These are phyloP conservation scores for Lentinula lateritia DNA, from an alignment of 768 basidiomycete genomes.

Conservation along the genomic window DNA sequence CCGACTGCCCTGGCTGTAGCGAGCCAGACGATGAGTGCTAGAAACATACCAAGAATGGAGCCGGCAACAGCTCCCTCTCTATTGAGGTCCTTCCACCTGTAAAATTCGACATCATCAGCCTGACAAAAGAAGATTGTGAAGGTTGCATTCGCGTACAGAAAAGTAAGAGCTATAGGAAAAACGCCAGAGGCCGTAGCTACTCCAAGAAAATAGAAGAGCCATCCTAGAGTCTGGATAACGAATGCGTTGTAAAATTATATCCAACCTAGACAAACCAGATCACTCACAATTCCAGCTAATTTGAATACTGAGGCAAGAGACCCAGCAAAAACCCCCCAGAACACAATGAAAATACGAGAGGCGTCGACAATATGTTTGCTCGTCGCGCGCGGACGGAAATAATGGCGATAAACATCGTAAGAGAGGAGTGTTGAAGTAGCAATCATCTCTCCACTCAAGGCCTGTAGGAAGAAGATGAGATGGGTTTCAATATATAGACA, in stretches of 20 bases:
- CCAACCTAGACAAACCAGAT: not conserved
- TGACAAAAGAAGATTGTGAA: not conserved
- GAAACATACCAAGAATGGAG: constrained; percentile 18
- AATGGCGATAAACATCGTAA: constrained; percentile 15
- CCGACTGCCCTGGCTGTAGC: constrained; percentile 15
- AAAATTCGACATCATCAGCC: not conserved
- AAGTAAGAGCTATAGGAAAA: constrained; percentile 17
- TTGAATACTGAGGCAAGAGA: constrained; percentile 10
- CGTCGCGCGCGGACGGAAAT: constrained; percentile 12
- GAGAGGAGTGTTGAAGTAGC: constrained; percentile 21
- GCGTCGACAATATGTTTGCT: constrained; percentile 9
- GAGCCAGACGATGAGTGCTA: constrained; percentile 21
- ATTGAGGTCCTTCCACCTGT: constrained; percentile 17
- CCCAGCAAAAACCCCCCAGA: constrained; percentile 11
- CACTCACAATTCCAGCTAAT: constrained; percentile 8
- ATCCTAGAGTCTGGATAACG: constrained; percentile 17
- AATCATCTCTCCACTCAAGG: constrained; percentile 24
- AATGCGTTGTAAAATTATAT: not conserved
- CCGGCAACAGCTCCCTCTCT: constrained; percentile 18
- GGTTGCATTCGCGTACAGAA: constrained; percentile 5
- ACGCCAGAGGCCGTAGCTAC: constrained; percentile 18
- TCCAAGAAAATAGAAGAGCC: constrained; percentile 20
- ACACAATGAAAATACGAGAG: constrained; percentile 9
- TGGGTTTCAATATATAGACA: no score
- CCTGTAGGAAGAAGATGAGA: not conserved